Evolutionary conservation across 768 basidiomycete species (phyloP).

Genomic region (Pisolithus sp.): DNA sequence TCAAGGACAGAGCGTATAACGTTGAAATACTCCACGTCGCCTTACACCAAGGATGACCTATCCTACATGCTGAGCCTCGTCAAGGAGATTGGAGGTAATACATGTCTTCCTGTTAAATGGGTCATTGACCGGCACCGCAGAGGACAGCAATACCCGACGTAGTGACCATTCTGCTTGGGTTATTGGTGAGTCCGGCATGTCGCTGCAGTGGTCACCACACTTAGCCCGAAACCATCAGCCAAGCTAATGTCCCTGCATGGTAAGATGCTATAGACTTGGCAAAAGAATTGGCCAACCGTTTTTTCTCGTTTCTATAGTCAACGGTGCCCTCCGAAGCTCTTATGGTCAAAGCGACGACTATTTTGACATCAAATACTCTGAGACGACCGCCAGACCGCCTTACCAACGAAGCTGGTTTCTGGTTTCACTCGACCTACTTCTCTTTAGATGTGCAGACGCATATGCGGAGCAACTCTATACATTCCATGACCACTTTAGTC

Average conservation of each 20-base stretch:
- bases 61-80: conserved; percentile 23
- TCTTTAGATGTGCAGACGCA: conserved; percentile 22
- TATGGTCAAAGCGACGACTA: conserved; percentile 27
- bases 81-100: conserved; percentile 22
- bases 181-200: conserved; percentile 13
- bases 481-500: conserved; percentile 22
- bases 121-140: not conserved
- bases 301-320: conserved; percentile 8
- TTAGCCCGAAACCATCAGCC: conserved; percentile 8
- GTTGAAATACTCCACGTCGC: conserved; percentile 28
- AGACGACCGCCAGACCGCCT: conserved; percentile 1
- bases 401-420: conserved; percentile 18
- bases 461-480: conserved; percentile 23
- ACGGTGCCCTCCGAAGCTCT: conserved; percentile 22
- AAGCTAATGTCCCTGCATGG: conserved; percentile 26
- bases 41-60: conserved; percentile 17
- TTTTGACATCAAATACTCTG: conserved; percentile 23
- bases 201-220: not conserved
- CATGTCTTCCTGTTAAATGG: not conserved
- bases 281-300: too few species aligned
- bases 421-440: conserved; percentile 15
- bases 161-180: conserved; percentile 18
- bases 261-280: conserved; percentile 5
- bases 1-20: conserved; percentile 19
- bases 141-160: conserved; percentile 9